Percentiles rank a stretch among this genome's conserved stretches.
These are phyloP conservation scores for Phalaenopsis hybrid DNA, from an alignment of 116 monocot genomes.

Conservation along the genomic window DNA sequence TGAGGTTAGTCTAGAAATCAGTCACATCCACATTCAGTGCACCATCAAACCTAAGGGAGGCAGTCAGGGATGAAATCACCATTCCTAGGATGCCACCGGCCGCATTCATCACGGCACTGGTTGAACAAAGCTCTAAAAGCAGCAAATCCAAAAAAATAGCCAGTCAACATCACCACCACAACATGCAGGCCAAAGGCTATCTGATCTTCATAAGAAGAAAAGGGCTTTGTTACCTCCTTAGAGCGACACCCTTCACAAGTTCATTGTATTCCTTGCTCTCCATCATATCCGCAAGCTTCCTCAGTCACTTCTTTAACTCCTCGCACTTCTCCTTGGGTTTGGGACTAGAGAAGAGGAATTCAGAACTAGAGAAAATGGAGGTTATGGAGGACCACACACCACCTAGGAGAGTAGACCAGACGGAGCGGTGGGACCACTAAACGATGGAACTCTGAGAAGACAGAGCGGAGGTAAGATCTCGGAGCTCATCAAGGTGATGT, in stretches of 20 bases:
- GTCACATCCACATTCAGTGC: no score
- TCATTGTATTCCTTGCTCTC: conserved; percentile 30
- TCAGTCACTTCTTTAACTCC: conserved; percentile 21
- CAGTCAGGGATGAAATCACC: neutral
- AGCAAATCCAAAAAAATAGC: conserved; percentile 72
- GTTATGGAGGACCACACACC: conserved; percentile 43
- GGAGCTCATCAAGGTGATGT: conserved; percentile 34
- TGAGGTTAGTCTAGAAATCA: no score
- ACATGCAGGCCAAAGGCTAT: conserved; percentile 64
- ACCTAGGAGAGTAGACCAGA: conserved; percentile 48
- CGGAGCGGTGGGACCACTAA: conserved; percentile 42
- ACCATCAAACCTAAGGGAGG: no score
- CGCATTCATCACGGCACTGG: conserved; percentile 38
- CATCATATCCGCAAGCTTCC: conserved; percentile 19
- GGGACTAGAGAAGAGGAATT: conserved; percentile 18
- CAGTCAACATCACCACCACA: conserved; percentile 74
- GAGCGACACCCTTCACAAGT: conserved; percentile 25
- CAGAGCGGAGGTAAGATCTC: conserved; percentile 37
- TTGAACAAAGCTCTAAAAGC: conserved; percentile 87
- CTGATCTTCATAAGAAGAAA: conserved; percentile 26
- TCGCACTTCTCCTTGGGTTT: conserved; percentile 25
- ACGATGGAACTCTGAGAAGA: conserved; percentile 22
- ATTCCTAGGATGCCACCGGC: conserved; percentile 13
- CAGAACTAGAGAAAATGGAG: conserved; percentile 10
- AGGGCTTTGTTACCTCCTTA: conserved; percentile 14